Percentiles rank a stretch among this genome's conserved stretches.
Conservation (phyloP, 148 eudicot genomes). For the Oxyria digyna region DNA sequence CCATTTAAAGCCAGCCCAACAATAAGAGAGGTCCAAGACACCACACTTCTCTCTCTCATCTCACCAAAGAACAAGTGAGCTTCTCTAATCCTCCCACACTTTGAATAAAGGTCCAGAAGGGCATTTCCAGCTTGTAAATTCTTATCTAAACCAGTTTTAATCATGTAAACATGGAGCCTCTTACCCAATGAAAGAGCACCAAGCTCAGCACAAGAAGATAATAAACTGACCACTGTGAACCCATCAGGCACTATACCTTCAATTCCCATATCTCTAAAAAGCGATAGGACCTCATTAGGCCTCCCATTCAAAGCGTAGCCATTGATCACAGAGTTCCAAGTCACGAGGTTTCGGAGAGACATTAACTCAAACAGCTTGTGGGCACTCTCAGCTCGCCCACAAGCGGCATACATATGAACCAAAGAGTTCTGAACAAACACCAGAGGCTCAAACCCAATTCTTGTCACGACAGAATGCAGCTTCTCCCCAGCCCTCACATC, state of each 20-base stretch:
- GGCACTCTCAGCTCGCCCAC: constrained; percentile 52
- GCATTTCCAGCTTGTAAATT: constrained; percentile 63
- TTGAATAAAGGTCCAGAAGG: constrained; percentile 51
- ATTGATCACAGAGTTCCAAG: constrained; percentile 80
- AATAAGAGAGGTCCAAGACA: constrained; percentile 62
- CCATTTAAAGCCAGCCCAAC: constrained; percentile 72
- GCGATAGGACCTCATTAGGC: constrained; percentile 42
- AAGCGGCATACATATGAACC: constrained; percentile 54
- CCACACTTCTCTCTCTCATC: constrained; percentile 42
- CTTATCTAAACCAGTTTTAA: constrained; percentile 50
- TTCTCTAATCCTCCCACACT: constrained; percentile 51
- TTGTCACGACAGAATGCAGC: constrained; percentile 38
- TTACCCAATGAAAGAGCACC: constrained; percentile 69
- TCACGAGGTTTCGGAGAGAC: constrained; percentile 60
- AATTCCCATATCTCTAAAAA: constrained; percentile 40
- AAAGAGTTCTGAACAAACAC: constrained; percentile 53
- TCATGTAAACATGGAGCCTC: constrained; percentile 59
- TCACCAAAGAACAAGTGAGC: constrained; percentile 35
- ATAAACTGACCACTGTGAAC: constrained; percentile 67
- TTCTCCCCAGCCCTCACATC: constrained; percentile 43
- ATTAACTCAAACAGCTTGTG: constrained; percentile 52
- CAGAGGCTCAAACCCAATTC: constrained; percentile 42
- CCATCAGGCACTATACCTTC: constrained; percentile 70
- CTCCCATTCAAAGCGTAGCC: constrained; percentile 58
- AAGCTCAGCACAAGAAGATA: constrained; percentile 74